Evolutionary conservation across 2,329 filamentous ascomycete genomes (phyloP), one percentile per base, ranked within the genome.

Genomic region (Aschersonia sp.): DNA sequence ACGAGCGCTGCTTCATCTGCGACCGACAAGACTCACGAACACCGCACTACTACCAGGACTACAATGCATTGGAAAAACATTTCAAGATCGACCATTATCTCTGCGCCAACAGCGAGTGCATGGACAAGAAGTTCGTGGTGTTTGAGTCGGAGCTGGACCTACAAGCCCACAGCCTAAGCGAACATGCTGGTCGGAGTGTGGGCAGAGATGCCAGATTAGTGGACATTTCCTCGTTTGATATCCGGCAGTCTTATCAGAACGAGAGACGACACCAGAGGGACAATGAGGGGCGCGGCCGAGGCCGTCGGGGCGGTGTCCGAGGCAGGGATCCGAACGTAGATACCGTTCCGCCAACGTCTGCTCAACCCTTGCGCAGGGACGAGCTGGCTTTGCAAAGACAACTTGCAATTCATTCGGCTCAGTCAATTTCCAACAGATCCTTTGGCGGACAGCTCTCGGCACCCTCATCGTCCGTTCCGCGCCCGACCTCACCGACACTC

Each of bases 71-170:
- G 4, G 88, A 94, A 59, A 70, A 80, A 39, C 92, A 98, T 64
- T 97, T 97, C 61, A 76, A 77, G 52, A 82, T 82, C 54, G 88
- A 92, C 49, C 92, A 98, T 63, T 95, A 82, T 59, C 68, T 89
- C 1, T 98, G 92, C 59, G 64, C 77, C 6, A 88, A 98, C 56
- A 73, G 76, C 47, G 89, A 95, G 59, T 98, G 92, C 58, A 62
- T 92, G 59, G 92, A 97, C 56, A 95, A 95, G 76, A 97, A 95
- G 62, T 95, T 97, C 60, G 84, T 97, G 32, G 92, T 97, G 1
- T 98, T 98, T 56, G 87, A 87, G 48, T 89, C 88, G 0, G 87
- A 95, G 58, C 81, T 98, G 72, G 92, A 98, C 58, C 68, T 98
- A 44, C 94, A 97, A 62, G 92, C 84, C 4, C 92, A 98, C 65